A percentile compares a stretch with the other conserved stretches of the same genome.
Evolutionary conservation across 225 moss, liverwort and hornwort genomes (phyloP).

Genomic region (Straminergon stramineum): DNA sequence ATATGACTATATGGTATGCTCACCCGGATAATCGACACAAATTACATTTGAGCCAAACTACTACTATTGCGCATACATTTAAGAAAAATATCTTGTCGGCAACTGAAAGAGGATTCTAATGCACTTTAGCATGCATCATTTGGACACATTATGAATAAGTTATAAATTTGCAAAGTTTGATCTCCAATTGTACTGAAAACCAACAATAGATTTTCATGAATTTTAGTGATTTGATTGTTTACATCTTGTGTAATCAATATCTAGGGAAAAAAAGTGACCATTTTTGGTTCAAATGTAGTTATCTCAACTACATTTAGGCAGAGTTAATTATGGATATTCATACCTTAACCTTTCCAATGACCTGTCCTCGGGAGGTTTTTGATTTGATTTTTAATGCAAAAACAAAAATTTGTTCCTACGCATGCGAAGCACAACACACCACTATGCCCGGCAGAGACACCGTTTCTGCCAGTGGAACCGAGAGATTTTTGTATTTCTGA

Average conservation of each 20-base stretch:
- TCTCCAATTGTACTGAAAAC: fast-evolving
- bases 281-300: neutral
- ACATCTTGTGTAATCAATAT: neutral
- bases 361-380: neutral
- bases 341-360: neutral
- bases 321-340: neutral
- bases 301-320: neutral
- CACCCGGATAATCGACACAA: neutral
- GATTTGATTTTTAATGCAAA: neutral
- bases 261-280: neutral
- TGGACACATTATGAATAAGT: neutral
- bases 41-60: neutral
- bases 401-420: neutral
- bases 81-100: too few relatives aligned
- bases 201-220: too few relatives aligned
- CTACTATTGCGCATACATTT: neutral
- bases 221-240: neutral
- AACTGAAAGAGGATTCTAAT: neutral
- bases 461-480: neutral
- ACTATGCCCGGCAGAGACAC: neutral
- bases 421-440: neutral
- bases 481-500: neutral
- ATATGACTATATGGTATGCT: neutral
- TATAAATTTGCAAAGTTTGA: fast-evolving
- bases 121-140: neutral